phyloP scores from a whole-genome alignment of 2,329 filamentous ascomycete genomes.

The Hirsutella thompsonii region DNA sequence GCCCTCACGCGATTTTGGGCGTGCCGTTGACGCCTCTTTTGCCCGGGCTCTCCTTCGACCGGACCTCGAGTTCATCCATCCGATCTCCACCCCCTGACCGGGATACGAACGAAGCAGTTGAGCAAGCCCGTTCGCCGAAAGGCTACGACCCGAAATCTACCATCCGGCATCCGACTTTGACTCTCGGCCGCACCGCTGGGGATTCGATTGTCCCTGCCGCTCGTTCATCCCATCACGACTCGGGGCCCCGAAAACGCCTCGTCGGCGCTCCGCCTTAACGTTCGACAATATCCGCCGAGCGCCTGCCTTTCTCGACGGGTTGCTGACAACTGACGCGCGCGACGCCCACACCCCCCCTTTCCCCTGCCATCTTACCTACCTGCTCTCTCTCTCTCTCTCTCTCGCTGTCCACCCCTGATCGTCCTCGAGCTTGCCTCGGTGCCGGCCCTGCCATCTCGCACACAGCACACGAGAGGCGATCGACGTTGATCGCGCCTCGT shows the following conservation, averaged over 20 bases:
- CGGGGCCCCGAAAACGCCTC: too few species aligned
- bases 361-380: background rate
- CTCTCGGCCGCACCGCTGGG: background rate
- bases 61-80: too few species aligned
- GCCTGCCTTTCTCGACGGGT: background rate
- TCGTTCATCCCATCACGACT: constrained; percentile 3
- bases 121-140: too few species aligned
- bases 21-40: background rate
- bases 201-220: constrained; percentile 6
- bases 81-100: too few species aligned
- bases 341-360: background rate
- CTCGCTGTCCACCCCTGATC: constrained; percentile 3
- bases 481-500: background rate
- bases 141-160: background rate
- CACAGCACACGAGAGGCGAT: constrained; percentile 10
- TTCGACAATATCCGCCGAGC: background rate
- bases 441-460: constrained; percentile 9
- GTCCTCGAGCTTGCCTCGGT: constrained; percentile 10
- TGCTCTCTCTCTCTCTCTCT: too few species aligned
- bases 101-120: too few species aligned
- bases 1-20: background rate
- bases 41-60: background rate
- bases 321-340: background rate
- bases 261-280: too few species aligned
- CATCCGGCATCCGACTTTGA: too few species aligned